A percentile compares a stretch with the other conserved stretches of the same genome.
These are phyloP conservation scores for Phytophthora cryptogea DNA, from an alignment of 352 stramenopile species.

Conservation along the genomic window DNA sequence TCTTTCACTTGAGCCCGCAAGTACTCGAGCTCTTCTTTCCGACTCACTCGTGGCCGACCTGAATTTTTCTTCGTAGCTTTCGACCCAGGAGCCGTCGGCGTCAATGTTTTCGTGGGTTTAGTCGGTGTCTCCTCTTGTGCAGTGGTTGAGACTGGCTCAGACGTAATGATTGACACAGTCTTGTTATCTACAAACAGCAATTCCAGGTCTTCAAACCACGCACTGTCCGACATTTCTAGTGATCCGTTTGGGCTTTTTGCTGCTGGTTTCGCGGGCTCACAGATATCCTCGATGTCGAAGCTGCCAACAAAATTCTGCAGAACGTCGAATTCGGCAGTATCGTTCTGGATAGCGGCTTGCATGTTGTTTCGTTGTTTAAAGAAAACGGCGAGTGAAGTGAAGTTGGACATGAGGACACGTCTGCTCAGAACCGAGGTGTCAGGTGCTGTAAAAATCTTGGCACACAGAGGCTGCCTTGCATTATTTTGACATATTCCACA, in stretches of 20 bases:
- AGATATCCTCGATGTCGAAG: slow-evolving; percentile 1
- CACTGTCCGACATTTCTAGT: slow-evolving; percentile 1
- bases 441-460: not conserved
- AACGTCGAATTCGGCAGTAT: slow-evolving; percentile 15
- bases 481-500: too few species aligned
- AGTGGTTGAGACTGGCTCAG: not conserved
- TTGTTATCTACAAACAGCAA: slow-evolving; percentile 12
- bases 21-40: slow-evolving; percentile 30
- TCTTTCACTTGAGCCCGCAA: slow-evolving; percentile 34
- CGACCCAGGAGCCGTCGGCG: not conserved
- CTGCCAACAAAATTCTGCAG: slow-evolving; percentile 13
- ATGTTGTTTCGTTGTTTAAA: not conserved
- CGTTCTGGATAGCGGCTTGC: slow-evolving; percentile 11
- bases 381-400: not conserved
- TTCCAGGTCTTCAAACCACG: slow-evolving; percentile 14
- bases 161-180: not conserved
- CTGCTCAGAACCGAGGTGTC: not conserved
- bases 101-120: not conserved
- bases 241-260: not conserved
- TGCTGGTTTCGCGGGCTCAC: not conserved
- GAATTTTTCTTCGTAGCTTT: slow-evolving; percentile 2
- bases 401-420: not conserved
- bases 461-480: too few species aligned
- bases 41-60: slow-evolving; percentile 12
- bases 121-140: not conserved